phyloP scores from a whole-genome alignment of 2,329 filamentous ascomycete genomes.

The Chaetomium strumarium region DNA sequence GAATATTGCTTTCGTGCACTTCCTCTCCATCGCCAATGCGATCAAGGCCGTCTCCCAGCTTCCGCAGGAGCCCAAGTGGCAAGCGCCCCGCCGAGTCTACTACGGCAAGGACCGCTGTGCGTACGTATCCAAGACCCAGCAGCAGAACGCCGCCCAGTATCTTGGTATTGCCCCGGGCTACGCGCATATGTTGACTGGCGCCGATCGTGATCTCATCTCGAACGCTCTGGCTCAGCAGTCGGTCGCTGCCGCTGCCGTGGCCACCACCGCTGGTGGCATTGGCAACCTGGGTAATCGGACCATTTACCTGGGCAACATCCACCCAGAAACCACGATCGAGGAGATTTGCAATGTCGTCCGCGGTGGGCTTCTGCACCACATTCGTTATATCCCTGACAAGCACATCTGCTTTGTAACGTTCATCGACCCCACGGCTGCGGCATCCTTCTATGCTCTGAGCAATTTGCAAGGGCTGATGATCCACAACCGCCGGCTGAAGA shows the following conservation, averaged over 20 bases:
- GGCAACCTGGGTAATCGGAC: conserved; percentile 97
- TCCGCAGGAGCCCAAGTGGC: conserved; percentile 95
- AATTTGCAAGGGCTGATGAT: conserved; percentile 99
- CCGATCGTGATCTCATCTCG: conserved; percentile 93
- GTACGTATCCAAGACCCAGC: conserved; percentile 98
- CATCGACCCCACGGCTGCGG: conserved; percentile 95
- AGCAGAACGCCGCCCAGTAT: conserved; percentile 98
- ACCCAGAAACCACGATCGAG: conserved; percentile 97
- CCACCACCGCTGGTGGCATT: conserved; percentile 91
- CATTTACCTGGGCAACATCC: conserved; percentile 97
- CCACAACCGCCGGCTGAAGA: conserved; percentile 94
- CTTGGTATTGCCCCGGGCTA: conserved; percentile 95
- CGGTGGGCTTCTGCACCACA: conserved; percentile 91
- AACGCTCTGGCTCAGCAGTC: conserved; percentile 96
- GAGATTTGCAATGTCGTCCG: conserved; percentile 99
- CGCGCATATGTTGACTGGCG: conserved; percentile 90
- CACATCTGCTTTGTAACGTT: conserved; percentile 99
- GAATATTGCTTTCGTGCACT: conserved; percentile 95
- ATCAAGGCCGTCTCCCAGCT: conserved; percentile 97
- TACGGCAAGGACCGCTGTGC: conserved; percentile 98
- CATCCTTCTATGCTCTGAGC: conserved; percentile 95
- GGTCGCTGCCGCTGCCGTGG: conserved; percentile 91
- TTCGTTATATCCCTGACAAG: conserved; percentile 98
- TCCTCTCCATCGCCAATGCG: conserved; percentile 92
- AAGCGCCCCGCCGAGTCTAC: conserved; percentile 89